Evolutionary conservation across 1,284 basidiomycete genomes (phyloP).

Genomic region (Pseudozyma thailandica): DNA sequence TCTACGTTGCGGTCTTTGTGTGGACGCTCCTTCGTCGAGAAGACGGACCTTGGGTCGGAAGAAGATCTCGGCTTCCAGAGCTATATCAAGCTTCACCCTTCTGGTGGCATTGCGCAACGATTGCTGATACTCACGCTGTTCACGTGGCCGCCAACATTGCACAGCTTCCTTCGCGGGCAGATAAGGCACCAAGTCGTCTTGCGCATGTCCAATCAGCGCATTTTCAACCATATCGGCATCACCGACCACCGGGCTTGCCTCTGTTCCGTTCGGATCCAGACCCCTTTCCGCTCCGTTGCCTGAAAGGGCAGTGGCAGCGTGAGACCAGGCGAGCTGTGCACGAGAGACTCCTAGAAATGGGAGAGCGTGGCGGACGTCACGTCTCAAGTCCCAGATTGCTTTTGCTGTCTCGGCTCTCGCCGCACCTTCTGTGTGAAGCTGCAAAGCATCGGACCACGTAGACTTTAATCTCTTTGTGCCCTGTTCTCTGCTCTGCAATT

Average conservation of each 20-base stretch:
- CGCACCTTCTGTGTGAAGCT: too few species aligned
- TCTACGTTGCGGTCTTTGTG: slow-evolving; percentile 22
- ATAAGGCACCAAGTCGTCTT: slow-evolving; percentile 1
- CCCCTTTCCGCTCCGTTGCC: neutral
- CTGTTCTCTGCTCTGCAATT: neutral
- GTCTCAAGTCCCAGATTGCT: slow-evolving; percentile 14
- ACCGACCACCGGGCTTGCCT: neutral
- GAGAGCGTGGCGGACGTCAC: slow-evolving; percentile 15
- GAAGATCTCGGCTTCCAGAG: slow-evolving; percentile 31
- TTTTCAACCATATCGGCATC: slow-evolving; percentile 10
- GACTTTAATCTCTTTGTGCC: too few species aligned
- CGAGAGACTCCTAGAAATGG: slow-evolving; percentile 15
- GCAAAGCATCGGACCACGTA: slow-evolving; percentile 8
- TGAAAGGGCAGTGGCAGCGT: neutral
- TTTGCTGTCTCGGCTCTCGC: too few species aligned
- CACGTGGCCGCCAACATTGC: slow-evolving; percentile 10
- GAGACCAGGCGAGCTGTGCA: slow-evolving; percentile 15
- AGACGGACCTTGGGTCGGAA: slow-evolving; percentile 26
- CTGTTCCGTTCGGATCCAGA: neutral
- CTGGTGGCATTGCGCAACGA: slow-evolving; percentile 16
- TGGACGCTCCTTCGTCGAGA: slow-evolving; percentile 29
- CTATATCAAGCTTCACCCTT: slow-evolving; percentile 25
- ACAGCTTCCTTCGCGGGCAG: slow-evolving; percentile 10
- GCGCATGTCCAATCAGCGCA: neutral
- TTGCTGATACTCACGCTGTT: neutral